These are phyloP conservation scores for Penicillium manginii DNA, from an alignment of 495 filamentous ascomycete species.

Conservation along the genomic window DNA sequence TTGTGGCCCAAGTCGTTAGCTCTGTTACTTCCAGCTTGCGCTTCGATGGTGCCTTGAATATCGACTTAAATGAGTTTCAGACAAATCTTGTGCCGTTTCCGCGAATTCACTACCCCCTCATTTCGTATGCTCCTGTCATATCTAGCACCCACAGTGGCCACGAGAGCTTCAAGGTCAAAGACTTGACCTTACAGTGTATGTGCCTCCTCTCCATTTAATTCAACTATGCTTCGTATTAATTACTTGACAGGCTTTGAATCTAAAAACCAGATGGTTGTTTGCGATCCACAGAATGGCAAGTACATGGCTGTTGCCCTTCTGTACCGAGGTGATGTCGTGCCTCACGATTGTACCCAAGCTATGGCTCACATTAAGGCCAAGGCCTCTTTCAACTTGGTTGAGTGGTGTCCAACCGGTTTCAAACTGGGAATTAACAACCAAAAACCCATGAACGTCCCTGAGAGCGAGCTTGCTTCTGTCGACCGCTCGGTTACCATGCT, in stretches of 20 bases:
- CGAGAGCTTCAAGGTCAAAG: conserved; percentile 89
- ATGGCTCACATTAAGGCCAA: conserved; percentile 84
- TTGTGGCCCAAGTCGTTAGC: conserved; percentile 90
- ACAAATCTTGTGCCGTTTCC: conserved; percentile 92
- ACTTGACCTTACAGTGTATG: conserved; percentile 84
- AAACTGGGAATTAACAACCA: conserved; percentile 95
- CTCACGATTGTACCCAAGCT: conserved; percentile 79
- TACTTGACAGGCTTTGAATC: conserved; percentile 72
- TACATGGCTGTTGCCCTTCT: conserved; percentile 92
- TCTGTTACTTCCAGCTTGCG: conserved; percentile 89
- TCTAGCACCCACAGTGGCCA: conserved; percentile 80
- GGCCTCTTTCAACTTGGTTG: conserved; percentile 86
- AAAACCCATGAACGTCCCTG: conserved; percentile 78
- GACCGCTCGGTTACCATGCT: conserved; percentile 89
- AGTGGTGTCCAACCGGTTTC: conserved; percentile 97
- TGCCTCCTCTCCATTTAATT: conserved; percentile 2
- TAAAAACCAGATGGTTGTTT: conserved; percentile 96
- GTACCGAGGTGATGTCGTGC: conserved; percentile 88
- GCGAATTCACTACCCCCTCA: conserved; percentile 89
- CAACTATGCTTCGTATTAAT: not conserved
- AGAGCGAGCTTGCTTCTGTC: conserved; percentile 76
- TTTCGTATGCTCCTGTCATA: conserved; percentile 87
- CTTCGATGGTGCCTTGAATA: conserved; percentile 89
- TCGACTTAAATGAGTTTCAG: conserved; percentile 94
- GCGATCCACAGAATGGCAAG: conserved; percentile 88